Conservation (phyloP, 73 alveolate species). For the Symbiodinium natans region DNA sequence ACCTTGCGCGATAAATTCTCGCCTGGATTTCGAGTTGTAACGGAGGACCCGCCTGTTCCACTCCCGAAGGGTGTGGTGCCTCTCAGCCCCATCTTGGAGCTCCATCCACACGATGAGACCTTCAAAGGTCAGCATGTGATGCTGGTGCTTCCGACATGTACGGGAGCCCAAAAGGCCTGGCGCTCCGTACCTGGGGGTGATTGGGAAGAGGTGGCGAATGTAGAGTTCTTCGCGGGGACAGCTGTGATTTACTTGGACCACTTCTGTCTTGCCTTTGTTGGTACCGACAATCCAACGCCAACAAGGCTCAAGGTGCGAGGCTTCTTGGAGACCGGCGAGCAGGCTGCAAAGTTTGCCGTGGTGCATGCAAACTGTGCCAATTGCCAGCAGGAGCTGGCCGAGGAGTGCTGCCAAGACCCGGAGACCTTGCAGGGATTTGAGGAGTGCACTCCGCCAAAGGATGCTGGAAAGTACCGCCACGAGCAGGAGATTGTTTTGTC, state of each 20-base stretch:
- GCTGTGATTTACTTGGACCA: neutral
- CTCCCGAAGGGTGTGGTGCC: neutral
- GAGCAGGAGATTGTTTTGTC: neutral
- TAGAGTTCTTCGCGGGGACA: neutral
- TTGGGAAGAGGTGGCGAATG: neutral
- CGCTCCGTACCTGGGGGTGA: neutral
- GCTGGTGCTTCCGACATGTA: neutral
- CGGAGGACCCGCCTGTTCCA: neutral
- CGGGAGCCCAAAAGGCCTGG: neutral
- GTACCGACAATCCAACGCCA: neutral
- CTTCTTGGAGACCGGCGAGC: neutral
- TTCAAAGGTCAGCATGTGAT: neutral
- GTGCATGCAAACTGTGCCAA: neutral
- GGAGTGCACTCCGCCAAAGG: neutral
- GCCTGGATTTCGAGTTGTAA: neutral
- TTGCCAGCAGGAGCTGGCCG: neutral
- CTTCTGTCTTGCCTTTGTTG: neutral
- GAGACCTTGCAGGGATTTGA: neutral
- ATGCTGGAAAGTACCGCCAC: neutral
- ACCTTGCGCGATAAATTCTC: neutral
- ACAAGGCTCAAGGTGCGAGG: neutral
- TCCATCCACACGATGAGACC: neutral
- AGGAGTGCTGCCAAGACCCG: neutral
- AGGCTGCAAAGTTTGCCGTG: neutral
- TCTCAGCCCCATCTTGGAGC: neutral